Conservation (phyloP, 139 green algal species). For the Desmodesmus armatus region DNA sequence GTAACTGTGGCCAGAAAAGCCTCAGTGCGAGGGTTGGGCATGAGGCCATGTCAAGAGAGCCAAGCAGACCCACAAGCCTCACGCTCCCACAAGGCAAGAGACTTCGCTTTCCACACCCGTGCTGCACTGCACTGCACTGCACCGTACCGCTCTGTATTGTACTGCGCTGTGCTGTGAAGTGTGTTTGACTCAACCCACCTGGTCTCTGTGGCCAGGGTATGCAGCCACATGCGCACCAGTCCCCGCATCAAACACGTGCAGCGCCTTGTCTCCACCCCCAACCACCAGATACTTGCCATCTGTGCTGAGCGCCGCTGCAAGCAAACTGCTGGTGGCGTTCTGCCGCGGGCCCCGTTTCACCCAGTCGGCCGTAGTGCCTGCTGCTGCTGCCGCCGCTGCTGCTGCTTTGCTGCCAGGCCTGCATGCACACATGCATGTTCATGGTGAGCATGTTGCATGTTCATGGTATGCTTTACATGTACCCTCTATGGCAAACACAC, state of each 20-base stretch:
- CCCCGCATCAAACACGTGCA: slow-evolving; percentile 81
- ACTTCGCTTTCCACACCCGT: too few species aligned
- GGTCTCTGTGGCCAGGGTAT: slow-evolving; percentile 18
- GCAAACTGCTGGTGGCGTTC: slow-evolving; percentile 55
- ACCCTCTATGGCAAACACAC: too few species aligned
- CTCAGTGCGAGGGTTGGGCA: too few species aligned
- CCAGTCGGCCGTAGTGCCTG: slow-evolving; percentile 33
- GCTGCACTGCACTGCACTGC: too few species aligned
- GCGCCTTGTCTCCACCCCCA: slow-evolving; percentile 78
- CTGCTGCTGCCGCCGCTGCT: slow-evolving; percentile 27
- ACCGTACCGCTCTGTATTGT: too few species aligned
- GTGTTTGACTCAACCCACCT: too few species aligned
- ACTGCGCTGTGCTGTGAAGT: too few species aligned
- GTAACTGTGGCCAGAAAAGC: slow-evolving; percentile 54
- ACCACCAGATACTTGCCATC: slow-evolving; percentile 83
- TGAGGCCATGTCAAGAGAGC: too few species aligned
- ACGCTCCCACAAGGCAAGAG: too few species aligned
- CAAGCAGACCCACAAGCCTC: too few species aligned
- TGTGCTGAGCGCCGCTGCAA: slow-evolving; percentile 76
- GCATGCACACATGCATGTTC: too few species aligned
- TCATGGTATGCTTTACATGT: too few species aligned
- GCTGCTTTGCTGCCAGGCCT: slow-evolving; percentile 31
- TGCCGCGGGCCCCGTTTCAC: neutral
- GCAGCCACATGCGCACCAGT: slow-evolving; percentile 13
- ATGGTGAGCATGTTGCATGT: neutral